phyloP scores from a whole-genome alignment of 108 stramenopile genomes.

The Skeletonema menzelii region DNA sequence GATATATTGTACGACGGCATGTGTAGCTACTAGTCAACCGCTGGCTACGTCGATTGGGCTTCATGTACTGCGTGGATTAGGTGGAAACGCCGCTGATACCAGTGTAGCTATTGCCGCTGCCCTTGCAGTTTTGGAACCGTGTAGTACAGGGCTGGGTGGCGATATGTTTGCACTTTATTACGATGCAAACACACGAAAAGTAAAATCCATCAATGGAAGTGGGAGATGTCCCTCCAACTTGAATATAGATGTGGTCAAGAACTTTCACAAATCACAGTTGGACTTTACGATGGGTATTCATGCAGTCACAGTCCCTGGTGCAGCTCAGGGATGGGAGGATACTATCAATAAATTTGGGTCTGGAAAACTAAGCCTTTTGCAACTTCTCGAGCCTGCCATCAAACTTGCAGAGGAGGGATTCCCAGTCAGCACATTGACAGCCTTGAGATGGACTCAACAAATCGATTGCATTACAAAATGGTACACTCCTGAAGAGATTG shows the following conservation, averaged over 20 bases:
- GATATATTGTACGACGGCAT: slow-evolving; percentile 60
- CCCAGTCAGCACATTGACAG: slow-evolving; percentile 86
- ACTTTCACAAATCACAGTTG: slow-evolving; percentile 2
- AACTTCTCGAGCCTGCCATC: slow-evolving; percentile 91
- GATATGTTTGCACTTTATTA: slow-evolving; percentile 93
- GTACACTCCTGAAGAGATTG: slow-evolving; percentile 51
- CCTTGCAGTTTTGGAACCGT: slow-evolving; percentile 57
- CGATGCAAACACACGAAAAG: slow-evolving; percentile 61
- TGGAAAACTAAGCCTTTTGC: slow-evolving; percentile 71
- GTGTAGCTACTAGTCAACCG: slow-evolving; percentile 79
- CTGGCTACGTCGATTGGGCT: slow-evolving; percentile 74
- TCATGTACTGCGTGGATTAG: slow-evolving; percentile 49
- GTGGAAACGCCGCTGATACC: slow-evolving; percentile 86
- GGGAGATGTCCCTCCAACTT: slow-evolving; percentile 72
- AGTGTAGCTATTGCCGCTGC: slow-evolving; percentile 78
- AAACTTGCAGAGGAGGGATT: slow-evolving; percentile 92
- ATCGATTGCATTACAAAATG: slow-evolving; percentile 63
- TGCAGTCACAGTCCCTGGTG: slow-evolving; percentile 94
- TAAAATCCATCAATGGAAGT: slow-evolving; percentile 86
- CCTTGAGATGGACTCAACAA: slow-evolving; percentile 77
- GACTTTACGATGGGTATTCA: slow-evolving; percentile 64
- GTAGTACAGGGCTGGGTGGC: slow-evolving; percentile 49
- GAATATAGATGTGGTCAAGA: slow-evolving; percentile 59
- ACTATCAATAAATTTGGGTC: slow-evolving; percentile 60
- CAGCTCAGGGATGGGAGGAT: slow-evolving; percentile 94